phyloP scores from a whole-genome alignment of 176 grass and related monocot genomes.

The sorghum (Sorghum bicolor) region Sorghum_bicolor_NCBIv3 NC_012872.2:1846501-1847000 shows the following conservation, averaged over 20 bases:
- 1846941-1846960: not conserved
- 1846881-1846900: not conserved
- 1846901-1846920: not conserved
- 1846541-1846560: constrained; percentile 99
- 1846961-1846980: not conserved
- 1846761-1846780: not conserved
- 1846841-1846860: not conserved
- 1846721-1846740: not conserved
- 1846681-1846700: constrained; percentile 1
- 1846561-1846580: constrained; percentile 86
- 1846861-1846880: not conserved
- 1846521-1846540: constrained; percentile 83
- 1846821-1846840: no score
- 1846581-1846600: constrained; percentile 92
- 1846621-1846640: not conserved
- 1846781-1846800: constrained; percentile 1
- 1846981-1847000: not conserved
- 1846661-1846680: constrained; percentile 2
- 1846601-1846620: constrained; percentile 71
- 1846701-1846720: not conserved
- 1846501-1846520: constrained; percentile 12
- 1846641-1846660: constrained; percentile 1
- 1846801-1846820: no score
- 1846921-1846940: not conserved
- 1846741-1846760: not conserved